Base-by-base conservation (phyloP, 441 rosid genomes). In the Hura crepitans region DNA sequence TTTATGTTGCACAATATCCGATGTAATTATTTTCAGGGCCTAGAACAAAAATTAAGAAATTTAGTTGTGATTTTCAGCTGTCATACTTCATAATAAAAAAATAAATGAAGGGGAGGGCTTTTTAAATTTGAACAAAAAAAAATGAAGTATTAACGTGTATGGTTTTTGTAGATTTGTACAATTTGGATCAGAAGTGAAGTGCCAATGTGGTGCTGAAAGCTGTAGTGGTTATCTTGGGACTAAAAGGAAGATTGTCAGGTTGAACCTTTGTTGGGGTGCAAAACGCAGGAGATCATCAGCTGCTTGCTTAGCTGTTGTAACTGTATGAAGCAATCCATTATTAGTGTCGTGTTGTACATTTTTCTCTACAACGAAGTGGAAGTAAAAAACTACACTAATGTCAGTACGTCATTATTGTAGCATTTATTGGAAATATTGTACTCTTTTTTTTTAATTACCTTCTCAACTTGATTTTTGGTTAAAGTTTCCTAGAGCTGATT, bases 171-270 rank as follows among this genome's bases (percentile, higher is more conserved):
- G 98, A 79, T 93, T 91, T 85, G 90, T 93, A 58, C 96, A 88
- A 79, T 93, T 91, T 78, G 98, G 98, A 71, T 85, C 93, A 2
- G 97, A 93, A 76, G 97, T 87, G 72, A 84, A 75, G 81, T 93
- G 97, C 77, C 69, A 83, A 28, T 93, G 98, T 64, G 92, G 97
- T 11, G 87, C 97, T 31, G 39, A 78, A 28, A 85, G 82, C 53
- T 93, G 97, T 74, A 95, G 89, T 49, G 98, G 96, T 25, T 86
- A 74, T 75, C 93, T 93, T 3, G 97, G 97, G 58, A 83, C 81
- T 69, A 89, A 85, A 80, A 88, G 73, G 72, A 91, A 89, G 83
- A 79, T 89, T 5, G 69, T 75, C 35, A 85, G 75, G 75, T 61
- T 85, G 62, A 81, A 82, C 70, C 70, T 82, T 15, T 74, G 87